These are phyloP conservation scores for Trifolium fragiferum DNA, from an alignment of 306 rosid genomes.

Conservation along the genomic window DNA sequence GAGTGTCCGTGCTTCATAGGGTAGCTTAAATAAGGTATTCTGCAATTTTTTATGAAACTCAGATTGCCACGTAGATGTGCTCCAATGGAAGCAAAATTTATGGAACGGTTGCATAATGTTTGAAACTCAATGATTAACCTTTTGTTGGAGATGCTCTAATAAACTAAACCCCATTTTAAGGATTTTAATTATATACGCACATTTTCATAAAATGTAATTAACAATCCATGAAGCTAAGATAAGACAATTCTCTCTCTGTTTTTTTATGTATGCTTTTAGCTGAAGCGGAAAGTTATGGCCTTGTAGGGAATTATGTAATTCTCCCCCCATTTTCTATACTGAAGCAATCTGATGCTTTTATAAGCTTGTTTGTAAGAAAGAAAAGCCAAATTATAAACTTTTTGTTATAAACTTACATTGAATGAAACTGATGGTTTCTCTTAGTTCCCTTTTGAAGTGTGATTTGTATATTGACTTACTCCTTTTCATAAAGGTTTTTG, in stretches of 20 bases:
- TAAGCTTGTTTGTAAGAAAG: neutral
- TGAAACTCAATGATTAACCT: too few relatives aligned
- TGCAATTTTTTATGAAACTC: too few relatives aligned
- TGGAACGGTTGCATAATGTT: too few relatives aligned
- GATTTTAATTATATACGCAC: too few relatives aligned
- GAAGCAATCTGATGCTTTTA: neutral
- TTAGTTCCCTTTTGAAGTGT: conserved; percentile 20
- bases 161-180: too few relatives aligned
- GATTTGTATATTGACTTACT: conserved; percentile 35
- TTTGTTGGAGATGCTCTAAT: too few relatives aligned
- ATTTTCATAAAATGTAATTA: neutral
- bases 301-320: neutral
- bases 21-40: too few relatives aligned
- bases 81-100: too few relatives aligned
- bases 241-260: neutral
- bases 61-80: too few relatives aligned
- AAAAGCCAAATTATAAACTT: neutral
- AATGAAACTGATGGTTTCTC: conserved; percentile 11
- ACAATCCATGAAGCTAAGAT: neutral
- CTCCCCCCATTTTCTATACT: conserved; percentile 12
- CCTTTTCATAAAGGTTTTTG: conserved; percentile 71
- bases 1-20: too few relatives aligned
- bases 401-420: neutral
- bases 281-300: conserved; percentile 17
- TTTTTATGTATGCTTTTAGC: neutral